Evolutionary conservation across 176 grass and related monocot genomes (phyloP), one percentile per base, ranked within the genome.

Genomic region (Carex pumila): DNA sequence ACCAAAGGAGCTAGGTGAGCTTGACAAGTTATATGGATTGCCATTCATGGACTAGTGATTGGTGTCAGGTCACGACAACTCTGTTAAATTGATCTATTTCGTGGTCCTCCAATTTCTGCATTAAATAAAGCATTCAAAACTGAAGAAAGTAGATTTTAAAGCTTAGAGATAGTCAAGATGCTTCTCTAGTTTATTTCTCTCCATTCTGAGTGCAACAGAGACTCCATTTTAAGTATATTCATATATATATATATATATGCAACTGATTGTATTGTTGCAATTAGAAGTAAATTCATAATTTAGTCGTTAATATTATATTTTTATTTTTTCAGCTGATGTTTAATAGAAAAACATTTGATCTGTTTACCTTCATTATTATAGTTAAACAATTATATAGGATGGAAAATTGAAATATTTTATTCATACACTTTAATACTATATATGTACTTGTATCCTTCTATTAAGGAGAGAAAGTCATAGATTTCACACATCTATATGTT

Each of bases 111-210:
- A 82, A 34, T 34, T 82, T 82, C 45, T 82, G 41, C 80, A 68
- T 82, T 82, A 54, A 82, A 82, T 25, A 82, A 65, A 67, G 80
- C 80, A 66, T 82, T 82, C 61, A 82, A 82, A 82, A 68, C 80
- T 67, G 37, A 67, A 67, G 7, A 79, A 65, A 82, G 60, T 34
- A 50, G 61, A 67, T 82, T 41, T 66, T 64, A 49, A 53, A 65
- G 17, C 0, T 41, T 30, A 82, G 39, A 80, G 57, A 59, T 59
- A 5, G 57, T 15, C 15, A 59, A 59, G 57, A 59, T 59, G 57
- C 57, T 59, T 59, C 57, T 59, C 17, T n/a, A 59, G 17, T 59
- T 59, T 1, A 59, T 7, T 59, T n/a, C 7, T 59, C 57, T 59
- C 57, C 57, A 18, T 6, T 59, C 5, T 1, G 1, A 59, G 4